A percentile compares a stretch with the other conserved stretches of the same genome.
Conservation (phyloP, 2,329 filamentous ascomycete genomes). For the Scopulariopsis brevicaulis region DNA sequence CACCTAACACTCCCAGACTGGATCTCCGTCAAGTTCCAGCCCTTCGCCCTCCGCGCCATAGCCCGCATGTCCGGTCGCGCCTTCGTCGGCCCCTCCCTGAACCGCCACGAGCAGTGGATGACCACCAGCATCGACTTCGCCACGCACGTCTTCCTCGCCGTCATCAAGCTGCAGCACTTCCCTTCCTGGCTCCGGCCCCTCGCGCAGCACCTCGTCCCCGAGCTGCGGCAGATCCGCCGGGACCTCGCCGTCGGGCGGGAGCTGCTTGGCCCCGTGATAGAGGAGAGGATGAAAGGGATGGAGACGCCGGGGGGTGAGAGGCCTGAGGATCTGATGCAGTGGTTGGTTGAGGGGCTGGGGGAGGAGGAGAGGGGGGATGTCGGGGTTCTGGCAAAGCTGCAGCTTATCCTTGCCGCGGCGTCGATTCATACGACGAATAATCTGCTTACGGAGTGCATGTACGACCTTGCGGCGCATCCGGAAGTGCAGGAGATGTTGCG, state of each 20-base stretch:
- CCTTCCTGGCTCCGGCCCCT: constrained; percentile 35
- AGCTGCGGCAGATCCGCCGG: constrained; percentile 29
- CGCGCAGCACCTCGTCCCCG: constrained; percentile 32
- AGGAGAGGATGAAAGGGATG: constrained; percentile 29
- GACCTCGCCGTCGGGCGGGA: constrained; percentile 29
- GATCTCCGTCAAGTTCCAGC: constrained; percentile 40
- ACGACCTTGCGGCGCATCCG: constrained; percentile 34
- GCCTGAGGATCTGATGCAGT: constrained; percentile 30
- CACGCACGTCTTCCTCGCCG: constrained; percentile 32
- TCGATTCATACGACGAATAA: constrained; percentile 34
- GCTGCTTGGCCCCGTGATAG: constrained; percentile 32
- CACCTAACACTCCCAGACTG: constrained; percentile 31
- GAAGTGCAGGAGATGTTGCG: constrained; percentile 35
- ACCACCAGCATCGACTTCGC: constrained; percentile 37
- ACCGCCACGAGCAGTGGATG: constrained; percentile 42
- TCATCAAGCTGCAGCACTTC: constrained; percentile 38
- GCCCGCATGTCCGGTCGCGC: constrained; percentile 40
- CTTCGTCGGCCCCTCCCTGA: constrained; percentile 38
- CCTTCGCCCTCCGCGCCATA: constrained; percentile 37
- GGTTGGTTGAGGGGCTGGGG: constrained; percentile 28
- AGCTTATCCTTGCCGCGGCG: constrained; percentile 30
- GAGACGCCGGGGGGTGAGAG: constrained; percentile 23
- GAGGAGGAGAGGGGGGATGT: constrained; percentile 24
- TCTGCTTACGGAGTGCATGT: constrained; percentile 34
- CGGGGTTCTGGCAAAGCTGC: constrained; percentile 25